Evolutionary conservation across 1,284 basidiomycete species (phyloP), one percentile per base, ranked within the genome.

Genomic region (Apiotrichum montevideense): DNA sequence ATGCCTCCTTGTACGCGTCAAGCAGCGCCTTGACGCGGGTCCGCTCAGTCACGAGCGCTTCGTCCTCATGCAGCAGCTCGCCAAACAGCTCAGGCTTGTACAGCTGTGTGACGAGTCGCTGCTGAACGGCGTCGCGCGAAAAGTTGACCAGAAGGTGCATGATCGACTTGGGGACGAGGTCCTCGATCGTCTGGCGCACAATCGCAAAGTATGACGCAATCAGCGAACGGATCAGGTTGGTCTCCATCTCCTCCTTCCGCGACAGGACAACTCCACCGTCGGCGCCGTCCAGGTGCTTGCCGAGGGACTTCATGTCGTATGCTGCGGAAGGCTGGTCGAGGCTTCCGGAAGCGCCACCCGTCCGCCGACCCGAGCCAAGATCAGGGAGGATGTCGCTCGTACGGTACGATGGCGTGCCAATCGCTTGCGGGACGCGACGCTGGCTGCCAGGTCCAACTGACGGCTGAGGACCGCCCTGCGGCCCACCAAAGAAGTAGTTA

Each of bases 301-400:
- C 92, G 50, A 98, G 80, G 70, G 91, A 95, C 82, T 94, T 97
- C 96, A 99, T 98, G 75, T 98, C 94, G 75, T 86, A 98, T 41
- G 90, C 93, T 49, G 93, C 88, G 66, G 83, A 88, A 70, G 81
- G 87, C 53, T 85, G 87, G 67, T 92, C 90, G 51, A 87, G 82
- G 45, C 37, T 39, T 7, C 83, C 81, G 82, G 68, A 55, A 51
- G 69, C 60, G 46, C 65, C 48, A n/a, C 62, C 67, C 10, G 61
- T 62, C 40, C 71, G 54, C 55, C 72, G 61, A 13, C 69, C 63
- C 15, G 65, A 67, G 5, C 69, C 72, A 10, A 77, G 63, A 65
- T 77, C 76, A 8, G 75, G 76, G 51, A 77, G 66, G 11, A 75
- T 51, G 43, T 75, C 71, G 45, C 40, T 50, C 8, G 41, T 29